phyloP scores from a whole-genome alignment of 805 yeast species.

The Candida stauntonica region DNA sequence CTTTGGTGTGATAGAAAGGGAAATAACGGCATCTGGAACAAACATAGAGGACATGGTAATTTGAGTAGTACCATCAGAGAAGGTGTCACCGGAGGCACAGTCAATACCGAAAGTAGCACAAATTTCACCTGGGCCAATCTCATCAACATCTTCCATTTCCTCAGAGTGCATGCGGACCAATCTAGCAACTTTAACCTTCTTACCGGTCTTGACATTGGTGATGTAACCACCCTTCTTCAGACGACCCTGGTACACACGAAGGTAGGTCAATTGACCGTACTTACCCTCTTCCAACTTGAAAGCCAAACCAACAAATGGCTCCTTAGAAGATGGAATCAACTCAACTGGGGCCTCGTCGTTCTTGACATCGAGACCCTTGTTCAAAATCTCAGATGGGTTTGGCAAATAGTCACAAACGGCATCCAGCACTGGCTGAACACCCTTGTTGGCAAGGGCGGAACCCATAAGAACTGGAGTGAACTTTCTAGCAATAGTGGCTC shows the following conservation, averaged over 20 bases:
- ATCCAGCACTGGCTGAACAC: slow-evolving; percentile 92
- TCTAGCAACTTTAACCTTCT: slow-evolving; percentile 88
- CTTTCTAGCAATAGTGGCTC: slow-evolving; percentile 90
- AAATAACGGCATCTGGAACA: slow-evolving; percentile 98
- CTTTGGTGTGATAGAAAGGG: slow-evolving; percentile 85
- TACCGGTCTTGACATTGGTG: slow-evolving; percentile 86
- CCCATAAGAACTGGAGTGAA: slow-evolving; percentile 99
- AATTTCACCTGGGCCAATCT: slow-evolving; percentile 96
- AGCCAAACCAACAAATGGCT: slow-evolving; percentile 95
- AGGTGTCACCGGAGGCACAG: slow-evolving; percentile 98
- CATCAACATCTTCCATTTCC: slow-evolving; percentile 97
- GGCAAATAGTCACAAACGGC: slow-evolving; percentile 96
- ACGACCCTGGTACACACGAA: slow-evolving; percentile 95
- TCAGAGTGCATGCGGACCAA: slow-evolving; percentile 98
- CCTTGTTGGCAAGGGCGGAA: slow-evolving; percentile 94
- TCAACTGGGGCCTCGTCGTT: slow-evolving; percentile 64
- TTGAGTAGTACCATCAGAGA: slow-evolving; percentile 75
- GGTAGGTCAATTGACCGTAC: slow-evolving; percentile 95
- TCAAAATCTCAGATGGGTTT: slow-evolving; percentile 88
- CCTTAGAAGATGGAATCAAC: slow-evolving; percentile 63
- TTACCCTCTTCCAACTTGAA: slow-evolving; percentile 98
- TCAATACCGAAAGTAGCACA: slow-evolving; percentile 99
- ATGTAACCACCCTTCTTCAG: slow-evolving; percentile 87
- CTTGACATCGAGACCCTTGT: slow-evolving; percentile 78
- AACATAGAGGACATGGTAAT: slow-evolving; percentile 96